Base-by-base conservation (phyloP, 345 rosid genomes). In the Alliaria petiolata region DNA sequence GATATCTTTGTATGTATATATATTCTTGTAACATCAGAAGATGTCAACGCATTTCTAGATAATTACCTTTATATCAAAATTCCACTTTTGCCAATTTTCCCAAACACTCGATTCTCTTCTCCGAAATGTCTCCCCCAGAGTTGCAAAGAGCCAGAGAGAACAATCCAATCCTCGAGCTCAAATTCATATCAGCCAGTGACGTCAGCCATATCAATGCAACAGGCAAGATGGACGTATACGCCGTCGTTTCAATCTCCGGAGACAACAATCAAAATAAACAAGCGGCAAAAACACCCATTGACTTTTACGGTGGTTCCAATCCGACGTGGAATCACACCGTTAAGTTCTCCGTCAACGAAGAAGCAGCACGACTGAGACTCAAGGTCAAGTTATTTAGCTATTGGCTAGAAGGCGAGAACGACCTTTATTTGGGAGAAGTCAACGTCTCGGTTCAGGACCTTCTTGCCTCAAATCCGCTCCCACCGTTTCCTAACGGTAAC, bases 141-240 rank as follows among this genome's bases (percentile, higher is more conserved):
- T 50, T 50, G 54, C 54, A 36, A 10, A 36, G 40, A 36, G 40
- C 40, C 40, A 36, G 28, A 25, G 40, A 36, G 13, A 36, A 36
- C 0, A 36, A 36, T 36, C 40, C 40, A 36, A 36, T 10, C 13
- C 13, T 36, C 4, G 40, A 36, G 40, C 13, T 36, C 40, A 36
- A 36, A 2, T 2, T 36, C 13, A 36, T 74, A 63, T 84, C 90
- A 8, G 97, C 93, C 14, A 79, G 70, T 30, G 80, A 67, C 63
- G 74, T 91, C 34, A 78, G 82, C 60, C 67, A 82, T 36, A 85
- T 81, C 17, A 82, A 84, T 49, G 64, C 74, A 15, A 47, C 86
- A 63, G 51, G 83, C 62, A 89, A 85, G 66, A 83, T 86, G 88
- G 92, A 86, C 56, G 87, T 83, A 3, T 91, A 89, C 78, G 86